These are phyloP conservation scores for Metschnikowia colocasiae DNA, from an alignment of 805 yeast species.

Conservation along the genomic window DNA sequence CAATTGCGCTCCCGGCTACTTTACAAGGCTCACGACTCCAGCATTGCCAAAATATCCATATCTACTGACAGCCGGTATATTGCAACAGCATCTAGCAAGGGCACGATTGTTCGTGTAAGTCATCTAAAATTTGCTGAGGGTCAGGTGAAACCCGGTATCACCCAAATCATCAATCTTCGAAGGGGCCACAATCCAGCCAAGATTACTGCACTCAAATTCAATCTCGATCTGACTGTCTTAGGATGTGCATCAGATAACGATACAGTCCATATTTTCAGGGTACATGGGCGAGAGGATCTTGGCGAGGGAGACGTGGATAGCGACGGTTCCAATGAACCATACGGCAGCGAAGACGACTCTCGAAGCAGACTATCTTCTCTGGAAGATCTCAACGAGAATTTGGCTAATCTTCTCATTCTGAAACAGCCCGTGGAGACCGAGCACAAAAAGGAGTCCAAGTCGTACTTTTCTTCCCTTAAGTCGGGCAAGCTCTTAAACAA, in stretches of 20 bases:
- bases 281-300: constrained; percentile 12
- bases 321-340: constrained; percentile 12
- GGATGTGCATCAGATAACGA: constrained; percentile 41
- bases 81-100: constrained; percentile 42
- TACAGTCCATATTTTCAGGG: constrained; percentile 39
- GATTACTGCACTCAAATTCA: constrained; percentile 35
- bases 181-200: constrained; percentile 39
- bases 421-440: constrained; percentile 12
- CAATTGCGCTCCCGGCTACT: constrained; percentile 28
- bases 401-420: constrained; percentile 36
- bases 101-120: constrained; percentile 40
- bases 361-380: constrained; percentile 25
- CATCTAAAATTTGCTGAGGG: constrained; percentile 16
- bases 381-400: constrained; percentile 41
- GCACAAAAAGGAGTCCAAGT: constrained; percentile 11
- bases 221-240: constrained; percentile 28
- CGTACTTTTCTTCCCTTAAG: constrained; percentile 22
- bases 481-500: constrained; percentile 32
- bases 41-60: constrained; percentile 30
- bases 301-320: constrained; percentile 3
- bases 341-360: constrained; percentile 19
- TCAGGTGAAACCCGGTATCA: constrained; percentile 11
- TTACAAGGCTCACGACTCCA: constrained; percentile 40
- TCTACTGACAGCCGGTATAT: constrained; percentile 26
- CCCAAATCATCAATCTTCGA: constrained; percentile 33